Conservation (phyloP, 2,329 filamentous ascomycete species). For the Aureobasidium uvarum region DNA sequence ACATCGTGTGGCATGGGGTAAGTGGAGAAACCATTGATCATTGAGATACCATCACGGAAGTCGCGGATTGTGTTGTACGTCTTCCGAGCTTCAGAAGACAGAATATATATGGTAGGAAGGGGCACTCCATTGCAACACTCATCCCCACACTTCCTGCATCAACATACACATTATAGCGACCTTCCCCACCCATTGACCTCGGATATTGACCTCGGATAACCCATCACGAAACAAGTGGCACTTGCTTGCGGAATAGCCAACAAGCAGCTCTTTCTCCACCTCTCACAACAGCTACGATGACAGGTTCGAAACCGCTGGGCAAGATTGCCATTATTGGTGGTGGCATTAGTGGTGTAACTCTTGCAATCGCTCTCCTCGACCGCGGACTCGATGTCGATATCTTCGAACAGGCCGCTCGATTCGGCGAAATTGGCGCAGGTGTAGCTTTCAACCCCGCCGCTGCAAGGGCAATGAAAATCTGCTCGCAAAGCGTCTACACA, state of each 20-base stretch:
- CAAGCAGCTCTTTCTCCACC: not conserved
- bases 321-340: conserved; percentile 58
- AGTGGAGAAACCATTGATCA: not conserved
- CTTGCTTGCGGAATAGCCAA: not conserved
- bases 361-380: conserved; percentile 54
- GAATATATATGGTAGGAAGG: not conserved
- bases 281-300: conserved; percentile 3
- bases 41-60: not conserved
- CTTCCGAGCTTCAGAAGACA: not conserved
- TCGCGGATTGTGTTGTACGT: not conserved
- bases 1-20: not conserved
- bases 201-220: conserved; percentile 16
- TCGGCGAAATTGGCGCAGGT: conserved; percentile 60
- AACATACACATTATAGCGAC: not conserved
- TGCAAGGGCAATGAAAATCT: conserved; percentile 52
- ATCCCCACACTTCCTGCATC: not conserved
- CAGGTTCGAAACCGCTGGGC: conserved; percentile 40
- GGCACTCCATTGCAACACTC: not conserved
- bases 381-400: conserved; percentile 49
- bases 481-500: conserved; percentile 48
- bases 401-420: conserved; percentile 56
- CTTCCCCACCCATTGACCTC: conserved; percentile 5
- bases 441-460: conserved; percentile 58
- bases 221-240: not conserved
- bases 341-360: conserved; percentile 57